These are phyloP conservation scores for Penicillium capsulatum DNA, from an alignment of 2,329 filamentous ascomycete genomes.

Conservation along the genomic window DNA sequence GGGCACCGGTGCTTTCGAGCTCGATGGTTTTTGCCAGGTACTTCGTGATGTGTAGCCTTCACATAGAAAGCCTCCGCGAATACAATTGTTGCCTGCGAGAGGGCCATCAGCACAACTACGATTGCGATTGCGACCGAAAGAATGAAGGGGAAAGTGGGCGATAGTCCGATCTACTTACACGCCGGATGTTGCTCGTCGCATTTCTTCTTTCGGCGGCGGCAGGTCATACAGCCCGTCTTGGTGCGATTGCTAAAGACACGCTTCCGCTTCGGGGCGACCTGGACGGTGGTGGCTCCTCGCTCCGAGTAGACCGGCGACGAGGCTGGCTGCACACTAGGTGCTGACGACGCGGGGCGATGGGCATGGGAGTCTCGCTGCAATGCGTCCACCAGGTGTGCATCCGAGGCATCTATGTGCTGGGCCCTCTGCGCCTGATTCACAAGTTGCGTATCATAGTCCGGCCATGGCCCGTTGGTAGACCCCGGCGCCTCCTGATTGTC, in stretches of 20 bases:
- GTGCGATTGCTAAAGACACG: conserved; percentile 82
- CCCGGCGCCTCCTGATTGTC: conserved; percentile 31
- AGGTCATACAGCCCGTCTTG: conserved; percentile 64
- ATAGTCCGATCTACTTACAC: conserved; percentile 59
- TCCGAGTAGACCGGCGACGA: conserved; percentile 33
- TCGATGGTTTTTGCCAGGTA: conserved; percentile 72
- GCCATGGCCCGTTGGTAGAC: conserved; percentile 33
- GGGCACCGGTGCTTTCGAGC: conserved; percentile 63
- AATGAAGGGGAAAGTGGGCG: no score
- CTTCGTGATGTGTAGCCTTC: conserved; percentile 81
- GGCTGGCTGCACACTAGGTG: conserved; percentile 33
- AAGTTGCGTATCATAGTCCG: conserved; percentile 40
- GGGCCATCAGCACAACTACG: not conserved
- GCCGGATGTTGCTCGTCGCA: conserved; percentile 72
- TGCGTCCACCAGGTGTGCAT: conserved; percentile 50
- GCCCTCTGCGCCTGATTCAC: conserved; percentile 47
- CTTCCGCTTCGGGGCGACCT: conserved; percentile 45
- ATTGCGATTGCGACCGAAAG: no score
- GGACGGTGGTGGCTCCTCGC: conserved; percentile 32
- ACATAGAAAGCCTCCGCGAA: conserved; percentile 83
- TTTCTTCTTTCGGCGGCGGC: conserved; percentile 15
- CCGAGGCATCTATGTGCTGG: conserved; percentile 44
- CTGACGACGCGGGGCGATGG: conserved; percentile 36
- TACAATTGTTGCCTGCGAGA: conserved; percentile 75
- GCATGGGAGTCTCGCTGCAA: conserved; percentile 49